Conservation (phyloP, 2,329 filamentous ascomycete species). For the Pyrenochaeta sp. region DNA sequence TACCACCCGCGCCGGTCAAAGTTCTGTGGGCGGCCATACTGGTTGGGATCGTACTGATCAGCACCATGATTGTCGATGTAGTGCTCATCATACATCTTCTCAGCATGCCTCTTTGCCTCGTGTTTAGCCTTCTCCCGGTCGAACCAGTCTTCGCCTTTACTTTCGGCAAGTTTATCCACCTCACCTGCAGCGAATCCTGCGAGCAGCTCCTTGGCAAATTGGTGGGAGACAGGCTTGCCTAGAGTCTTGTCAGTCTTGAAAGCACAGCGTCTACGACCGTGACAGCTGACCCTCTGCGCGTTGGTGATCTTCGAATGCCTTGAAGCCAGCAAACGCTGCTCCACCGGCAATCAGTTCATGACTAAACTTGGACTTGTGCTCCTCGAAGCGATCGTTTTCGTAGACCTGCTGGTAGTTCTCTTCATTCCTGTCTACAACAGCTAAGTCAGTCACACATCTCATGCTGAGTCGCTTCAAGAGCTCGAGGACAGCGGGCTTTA, state of each 20-base stretch:
- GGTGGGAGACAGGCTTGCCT: constrained; percentile 76
- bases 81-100: constrained; percentile 60
- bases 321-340: constrained; percentile 81
- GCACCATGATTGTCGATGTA: constrained; percentile 52
- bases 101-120: constrained; percentile 53
- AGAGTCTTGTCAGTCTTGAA: constrained; percentile 1
- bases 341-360: constrained; percentile 80
- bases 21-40: constrained; percentile 46
- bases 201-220: constrained; percentile 79
- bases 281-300: constrained; percentile 67
- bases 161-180: constrained; percentile 72
- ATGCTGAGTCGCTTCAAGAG: not conserved
- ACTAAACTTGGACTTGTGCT: constrained; percentile 70
- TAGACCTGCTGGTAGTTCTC: constrained; percentile 65
- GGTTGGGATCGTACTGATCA: constrained; percentile 58
- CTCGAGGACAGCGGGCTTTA: not conserved
- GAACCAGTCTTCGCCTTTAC: constrained; percentile 60
- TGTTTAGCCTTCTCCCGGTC: constrained; percentile 59
- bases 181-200: constrained; percentile 77
- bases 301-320: constrained; percentile 79
- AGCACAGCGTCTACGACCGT: not conserved
- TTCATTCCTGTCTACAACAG: constrained; percentile 59
- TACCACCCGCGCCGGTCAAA: constrained; percentile 43
- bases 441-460: constrained; percentile 1
- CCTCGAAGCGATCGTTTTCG: constrained; percentile 53